These are phyloP conservation scores for Aechmea fasciata DNA, from an alignment of 176 grass and related monocot genomes.

Conservation along the genomic window DNA sequence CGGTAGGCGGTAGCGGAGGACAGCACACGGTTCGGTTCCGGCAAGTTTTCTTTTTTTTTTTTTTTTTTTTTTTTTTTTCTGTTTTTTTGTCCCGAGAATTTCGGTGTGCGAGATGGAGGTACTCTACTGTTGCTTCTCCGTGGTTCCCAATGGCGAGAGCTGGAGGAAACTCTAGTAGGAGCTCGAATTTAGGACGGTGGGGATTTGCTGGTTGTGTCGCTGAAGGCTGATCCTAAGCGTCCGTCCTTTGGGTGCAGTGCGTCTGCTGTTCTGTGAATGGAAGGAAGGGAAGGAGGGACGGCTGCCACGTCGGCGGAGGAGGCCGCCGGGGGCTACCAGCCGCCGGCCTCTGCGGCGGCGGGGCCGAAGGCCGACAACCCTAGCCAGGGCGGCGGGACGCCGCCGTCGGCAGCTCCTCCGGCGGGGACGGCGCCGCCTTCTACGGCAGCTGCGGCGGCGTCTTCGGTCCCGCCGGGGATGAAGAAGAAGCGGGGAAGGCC, in stretches of 20 bases:
- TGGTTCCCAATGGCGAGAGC: constrained; percentile 42
- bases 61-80: too few species aligned
- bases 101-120: constrained; percentile 30
- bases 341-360: background rate
- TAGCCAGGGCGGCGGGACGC: too few species aligned
- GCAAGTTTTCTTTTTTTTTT: background rate
- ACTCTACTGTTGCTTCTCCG: constrained; percentile 3
- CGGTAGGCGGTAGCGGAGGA: too few species aligned
- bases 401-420: background rate
- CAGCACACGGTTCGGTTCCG: too few species aligned
- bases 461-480: constrained; percentile 6
- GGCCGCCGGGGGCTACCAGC: background rate
- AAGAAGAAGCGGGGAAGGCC: constrained; percentile 89
- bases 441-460: constrained; percentile 10
- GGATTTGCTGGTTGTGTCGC: background rate
- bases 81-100: constrained; percentile 8
- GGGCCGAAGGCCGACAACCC: background rate
- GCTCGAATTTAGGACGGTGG: background rate
- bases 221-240: background rate
- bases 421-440: background rate
- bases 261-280: constrained; percentile 36
- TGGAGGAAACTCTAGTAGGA: constrained; percentile 20
- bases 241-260: background rate
- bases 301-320: constrained; percentile 2
- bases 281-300: constrained; percentile 34